phyloP scores from a whole-genome alignment of 495 filamentous ascomycete species.

The Friedmanniomyces endolithicus region DNA sequence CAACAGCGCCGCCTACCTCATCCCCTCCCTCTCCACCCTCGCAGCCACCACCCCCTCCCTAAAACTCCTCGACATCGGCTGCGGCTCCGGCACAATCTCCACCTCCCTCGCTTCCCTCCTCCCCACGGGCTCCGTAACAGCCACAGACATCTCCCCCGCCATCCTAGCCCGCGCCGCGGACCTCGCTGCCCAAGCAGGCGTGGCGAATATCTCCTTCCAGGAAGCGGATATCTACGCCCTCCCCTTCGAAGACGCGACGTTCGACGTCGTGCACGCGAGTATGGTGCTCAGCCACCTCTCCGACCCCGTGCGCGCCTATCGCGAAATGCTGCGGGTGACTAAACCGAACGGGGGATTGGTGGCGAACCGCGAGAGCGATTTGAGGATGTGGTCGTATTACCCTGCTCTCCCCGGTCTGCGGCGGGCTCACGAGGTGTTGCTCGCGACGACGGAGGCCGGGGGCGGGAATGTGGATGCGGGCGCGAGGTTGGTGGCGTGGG shows the following conservation, averaged over 20 bases:
- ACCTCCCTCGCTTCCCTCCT: slow-evolving; percentile 29
- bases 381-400: slow-evolving; percentile 28
- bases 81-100: slow-evolving; percentile 24
- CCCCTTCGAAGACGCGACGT: slow-evolving; percentile 32
- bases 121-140: slow-evolving; percentile 32
- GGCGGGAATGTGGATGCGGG: slow-evolving; percentile 30
- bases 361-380: slow-evolving; percentile 33
- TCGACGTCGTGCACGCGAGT: slow-evolving; percentile 33
- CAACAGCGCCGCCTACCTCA: slow-evolving; percentile 18
- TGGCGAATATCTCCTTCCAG: slow-evolving; percentile 32
- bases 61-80: slow-evolving; percentile 19
- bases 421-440: slow-evolving; percentile 29
- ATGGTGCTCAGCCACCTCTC: slow-evolving; percentile 34
- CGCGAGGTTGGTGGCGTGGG: slow-evolving; percentile 34
- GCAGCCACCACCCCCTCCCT: slow-evolving; percentile 3
- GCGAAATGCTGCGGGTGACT: slow-evolving; percentile 35
- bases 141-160: slow-evolving; percentile 30
- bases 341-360: slow-evolving; percentile 33
- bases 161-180: slow-evolving; percentile 30
- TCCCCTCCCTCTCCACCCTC: slow-evolving; percentile 12
- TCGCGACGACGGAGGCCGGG: slow-evolving; percentile 19
- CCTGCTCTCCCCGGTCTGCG: slow-evolving; percentile 28
- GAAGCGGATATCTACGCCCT: slow-evolving; percentile 29
- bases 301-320: slow-evolving; percentile 28
- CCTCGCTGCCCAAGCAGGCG: slow-evolving; percentile 23